phyloP scores from a whole-genome alignment of 257 asterid genomes.

The Solanum tacnaense region DNA sequence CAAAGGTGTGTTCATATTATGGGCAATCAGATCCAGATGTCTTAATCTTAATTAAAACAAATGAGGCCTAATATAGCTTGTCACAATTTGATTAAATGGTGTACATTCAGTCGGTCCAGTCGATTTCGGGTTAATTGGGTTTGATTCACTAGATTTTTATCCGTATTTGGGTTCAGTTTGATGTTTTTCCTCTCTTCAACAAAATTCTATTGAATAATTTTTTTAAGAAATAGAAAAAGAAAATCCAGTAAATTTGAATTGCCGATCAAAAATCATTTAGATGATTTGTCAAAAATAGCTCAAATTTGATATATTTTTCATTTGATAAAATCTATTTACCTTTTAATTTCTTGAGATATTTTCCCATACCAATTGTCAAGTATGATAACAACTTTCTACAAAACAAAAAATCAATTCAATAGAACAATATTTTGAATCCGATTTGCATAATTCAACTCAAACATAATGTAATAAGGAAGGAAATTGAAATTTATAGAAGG shows the following conservation, averaged over 20 bases:
- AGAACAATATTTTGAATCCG: background rate
- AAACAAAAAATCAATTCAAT: background rate
- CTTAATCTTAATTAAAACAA: too few species aligned
- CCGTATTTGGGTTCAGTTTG: background rate
- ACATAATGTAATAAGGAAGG: background rate
- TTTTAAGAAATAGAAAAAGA: background rate
- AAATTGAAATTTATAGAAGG: background rate
- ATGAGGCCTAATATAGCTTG: too few species aligned
- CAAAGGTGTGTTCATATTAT: too few species aligned
- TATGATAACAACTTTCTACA: background rate
- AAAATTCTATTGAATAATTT: background rate
- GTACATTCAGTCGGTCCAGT: too few species aligned
- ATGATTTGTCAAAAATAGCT: background rate
- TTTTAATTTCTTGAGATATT: background rate
- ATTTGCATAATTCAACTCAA: background rate
- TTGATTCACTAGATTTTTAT: too few species aligned
- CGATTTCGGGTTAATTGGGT: too few species aligned
- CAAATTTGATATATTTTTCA: background rate
- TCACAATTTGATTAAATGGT: too few species aligned
- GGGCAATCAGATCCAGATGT: too few species aligned
- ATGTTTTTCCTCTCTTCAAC: background rate
- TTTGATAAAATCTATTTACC: background rate
- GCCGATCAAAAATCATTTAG: background rate
- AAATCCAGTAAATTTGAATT: background rate
- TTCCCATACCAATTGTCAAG: background rate